phyloP scores from a whole-genome alignment of 2,329 filamentous ascomycete genomes.

The Xylaria hypoxylon region DNA sequence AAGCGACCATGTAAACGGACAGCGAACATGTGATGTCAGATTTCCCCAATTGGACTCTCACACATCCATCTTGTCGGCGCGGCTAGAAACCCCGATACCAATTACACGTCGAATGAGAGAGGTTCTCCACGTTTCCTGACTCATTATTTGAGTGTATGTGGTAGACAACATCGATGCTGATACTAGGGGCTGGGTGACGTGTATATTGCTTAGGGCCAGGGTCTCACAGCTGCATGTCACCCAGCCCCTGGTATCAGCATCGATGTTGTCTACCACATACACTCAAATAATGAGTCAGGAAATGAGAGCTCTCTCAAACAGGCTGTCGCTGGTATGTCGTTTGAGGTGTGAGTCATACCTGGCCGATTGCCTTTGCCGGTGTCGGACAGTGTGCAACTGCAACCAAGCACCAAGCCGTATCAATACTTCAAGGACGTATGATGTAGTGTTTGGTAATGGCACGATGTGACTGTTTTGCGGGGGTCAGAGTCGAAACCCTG shows the following conservation, averaged over 20 bases:
- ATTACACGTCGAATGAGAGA: background rate
- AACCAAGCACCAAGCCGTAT: background rate
- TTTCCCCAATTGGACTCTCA: slow-evolving; percentile 10
- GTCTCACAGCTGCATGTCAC: too few species aligned
- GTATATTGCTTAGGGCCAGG: too few species aligned
- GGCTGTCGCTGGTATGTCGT: background rate
- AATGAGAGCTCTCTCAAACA: background rate
- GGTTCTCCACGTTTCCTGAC: slow-evolving; percentile 18
- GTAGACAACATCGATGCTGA: slow-evolving; percentile 3
- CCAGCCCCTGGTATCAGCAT: slow-evolving; percentile 12
- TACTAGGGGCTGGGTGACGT: slow-evolving; percentile 11
- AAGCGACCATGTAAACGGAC: slow-evolving; percentile 11
- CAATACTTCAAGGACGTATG: background rate
- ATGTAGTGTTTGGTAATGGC: background rate
- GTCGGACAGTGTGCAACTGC: slow-evolving; percentile 13
- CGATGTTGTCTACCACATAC: slow-evolving; percentile 1
- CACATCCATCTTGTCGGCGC: background rate
- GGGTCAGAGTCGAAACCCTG: background rate
- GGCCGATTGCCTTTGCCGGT: slow-evolving; percentile 4
- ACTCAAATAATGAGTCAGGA: slow-evolving; percentile 12
- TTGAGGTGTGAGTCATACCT: slow-evolving; percentile 22
- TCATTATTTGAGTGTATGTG: slow-evolving; percentile 7
- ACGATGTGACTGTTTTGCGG: background rate
- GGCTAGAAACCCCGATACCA: background rate
- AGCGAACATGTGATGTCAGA: slow-evolving; percentile 5